Evolutionary conservation across 768 basidiomycete genomes (phyloP).

Genomic region (Boletus edulis): DNA sequence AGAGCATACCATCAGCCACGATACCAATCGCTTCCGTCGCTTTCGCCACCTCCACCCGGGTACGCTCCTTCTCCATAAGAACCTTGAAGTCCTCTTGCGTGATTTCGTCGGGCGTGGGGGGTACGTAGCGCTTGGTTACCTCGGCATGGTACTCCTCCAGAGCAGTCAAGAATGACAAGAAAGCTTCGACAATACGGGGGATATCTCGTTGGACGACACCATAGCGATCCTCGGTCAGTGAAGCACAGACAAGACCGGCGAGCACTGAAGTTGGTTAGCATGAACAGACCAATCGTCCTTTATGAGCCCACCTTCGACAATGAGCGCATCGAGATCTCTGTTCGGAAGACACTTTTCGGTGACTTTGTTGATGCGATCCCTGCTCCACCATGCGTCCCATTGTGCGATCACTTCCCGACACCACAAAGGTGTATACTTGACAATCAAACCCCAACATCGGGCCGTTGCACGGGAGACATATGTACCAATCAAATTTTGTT

Average conservation of each 20-base stretch:
- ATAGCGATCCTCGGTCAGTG: constrained; percentile 76
- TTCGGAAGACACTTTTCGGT: constrained; percentile 59
- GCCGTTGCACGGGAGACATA: constrained; percentile 2
- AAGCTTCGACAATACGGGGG: constrained; percentile 74
- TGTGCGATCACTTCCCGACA: constrained; percentile 23
- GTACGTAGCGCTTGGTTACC: constrained; percentile 41
- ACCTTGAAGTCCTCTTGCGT: constrained; percentile 29
- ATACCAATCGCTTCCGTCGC: constrained; percentile 54
- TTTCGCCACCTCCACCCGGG: constrained; percentile 49
- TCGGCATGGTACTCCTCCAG: constrained; percentile 65
- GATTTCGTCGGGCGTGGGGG: constrained; percentile 36
- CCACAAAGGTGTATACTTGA: constrained; percentile 31
- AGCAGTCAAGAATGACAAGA: constrained; percentile 62
- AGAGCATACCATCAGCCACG: constrained; percentile 54
- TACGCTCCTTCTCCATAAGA: constrained; percentile 35
- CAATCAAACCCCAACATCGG: constrained; percentile 1
- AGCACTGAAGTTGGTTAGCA: constrained; percentile 36
- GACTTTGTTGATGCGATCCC: constrained; percentile 49
- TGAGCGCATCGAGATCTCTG: constrained; percentile 58
- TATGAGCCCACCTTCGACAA: constrained; percentile 51
- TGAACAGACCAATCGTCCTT: background rate
- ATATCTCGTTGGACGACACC: constrained; percentile 86
- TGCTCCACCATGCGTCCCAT: constrained; percentile 53
- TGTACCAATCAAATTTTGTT: background rate
- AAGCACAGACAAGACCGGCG: constrained; percentile 64